These are phyloP conservation scores for Gillenia trifoliata DNA, from an alignment of 306 rosid genomes.

Conservation along the genomic window DNA sequence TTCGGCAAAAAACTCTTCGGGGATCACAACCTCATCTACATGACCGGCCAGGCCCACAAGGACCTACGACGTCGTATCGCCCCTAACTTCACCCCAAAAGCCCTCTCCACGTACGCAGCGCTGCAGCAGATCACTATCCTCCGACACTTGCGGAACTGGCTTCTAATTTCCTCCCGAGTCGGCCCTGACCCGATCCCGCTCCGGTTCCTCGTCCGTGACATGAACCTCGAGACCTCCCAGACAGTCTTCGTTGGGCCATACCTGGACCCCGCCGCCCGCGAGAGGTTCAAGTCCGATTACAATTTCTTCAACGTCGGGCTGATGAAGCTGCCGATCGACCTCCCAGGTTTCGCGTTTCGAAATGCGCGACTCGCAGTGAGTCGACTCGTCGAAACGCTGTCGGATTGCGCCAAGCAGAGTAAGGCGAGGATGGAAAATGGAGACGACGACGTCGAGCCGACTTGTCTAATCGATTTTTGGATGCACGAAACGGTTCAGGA, in stretches of 20 bases:
- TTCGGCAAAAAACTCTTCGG: constrained; percentile 91
- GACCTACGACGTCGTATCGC: constrained; percentile 85
- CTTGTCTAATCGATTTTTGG: constrained; percentile 84
- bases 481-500: constrained; percentile 66
- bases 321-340: constrained; percentile 69
- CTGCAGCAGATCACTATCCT: constrained; percentile 74
- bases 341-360: constrained; percentile 73
- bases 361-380: constrained; percentile 78
- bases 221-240: constrained; percentile 85
- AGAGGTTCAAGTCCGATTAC: constrained; percentile 60
- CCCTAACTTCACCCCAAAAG: constrained; percentile 75
- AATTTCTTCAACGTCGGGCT: constrained; percentile 73
- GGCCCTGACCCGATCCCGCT: constrained; percentile 32
- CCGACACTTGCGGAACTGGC: constrained; percentile 59
- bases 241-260: constrained; percentile 82
- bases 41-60: constrained; percentile 77
- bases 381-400: constrained; percentile 41
- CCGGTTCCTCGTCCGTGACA: constrained; percentile 56
- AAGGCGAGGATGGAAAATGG: constrained; percentile 40
- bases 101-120: constrained; percentile 65
- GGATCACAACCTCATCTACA: constrained; percentile 78
- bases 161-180: constrained; percentile 7
- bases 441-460: constrained; percentile 33
- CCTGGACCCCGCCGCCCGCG: constrained; percentile 39
- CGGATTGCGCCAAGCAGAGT: constrained; percentile 44